phyloP scores from a whole-genome alignment of 2,329 filamentous ascomycete genomes.

The Fusarium phyllophilum region DNA sequence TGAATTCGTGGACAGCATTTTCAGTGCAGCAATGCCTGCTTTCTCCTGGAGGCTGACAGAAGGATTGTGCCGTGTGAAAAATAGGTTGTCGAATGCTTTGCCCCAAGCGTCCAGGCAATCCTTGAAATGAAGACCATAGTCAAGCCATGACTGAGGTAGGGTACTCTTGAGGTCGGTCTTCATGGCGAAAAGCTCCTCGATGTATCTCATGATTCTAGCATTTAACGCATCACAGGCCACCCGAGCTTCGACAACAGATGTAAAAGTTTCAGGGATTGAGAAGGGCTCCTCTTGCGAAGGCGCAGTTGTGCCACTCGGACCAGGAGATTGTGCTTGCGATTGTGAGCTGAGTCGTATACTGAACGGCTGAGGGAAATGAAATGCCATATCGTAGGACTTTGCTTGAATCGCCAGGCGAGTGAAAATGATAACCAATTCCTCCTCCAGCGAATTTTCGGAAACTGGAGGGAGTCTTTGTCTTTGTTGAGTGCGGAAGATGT shows the following conservation, averaged over 20 bases:
- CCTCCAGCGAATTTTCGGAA: slow-evolving; percentile 61
- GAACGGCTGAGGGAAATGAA: slow-evolving; percentile 71
- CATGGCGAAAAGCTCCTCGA: slow-evolving; percentile 62
- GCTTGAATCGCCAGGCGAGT: slow-evolving; percentile 72
- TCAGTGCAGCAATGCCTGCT: slow-evolving; percentile 68
- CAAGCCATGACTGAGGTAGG: slow-evolving; percentile 59
- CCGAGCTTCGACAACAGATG: slow-evolving; percentile 64
- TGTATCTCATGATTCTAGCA: slow-evolving; percentile 67
- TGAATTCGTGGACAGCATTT: slow-evolving; percentile 70
- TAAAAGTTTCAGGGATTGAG: slow-evolving; percentile 52
- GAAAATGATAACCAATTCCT: slow-evolving; percentile 71
- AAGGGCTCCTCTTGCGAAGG: slow-evolving; percentile 48
- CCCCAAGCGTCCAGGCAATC: slow-evolving; percentile 65
- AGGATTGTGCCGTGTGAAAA: slow-evolving; percentile 59
- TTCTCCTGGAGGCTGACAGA: slow-evolving; percentile 65
- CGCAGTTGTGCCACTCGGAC: slow-evolving; percentile 54
- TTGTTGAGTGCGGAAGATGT: slow-evolving; percentile 61
- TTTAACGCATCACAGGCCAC: slow-evolving; percentile 65
- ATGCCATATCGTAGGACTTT: slow-evolving; percentile 75
- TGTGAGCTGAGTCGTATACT: slow-evolving; percentile 59
- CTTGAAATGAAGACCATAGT: slow-evolving; percentile 60
- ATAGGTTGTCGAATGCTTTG: slow-evolving; percentile 64
- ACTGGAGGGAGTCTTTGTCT: slow-evolving; percentile 41
- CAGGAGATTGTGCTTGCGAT: slow-evolving; percentile 53
- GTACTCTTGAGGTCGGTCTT: slow-evolving; percentile 64